These are phyloP conservation scores for Myriosclerotinia duriaeana DNA, from an alignment of 2,329 filamentous ascomycete species.

Conservation along the genomic window DNA sequence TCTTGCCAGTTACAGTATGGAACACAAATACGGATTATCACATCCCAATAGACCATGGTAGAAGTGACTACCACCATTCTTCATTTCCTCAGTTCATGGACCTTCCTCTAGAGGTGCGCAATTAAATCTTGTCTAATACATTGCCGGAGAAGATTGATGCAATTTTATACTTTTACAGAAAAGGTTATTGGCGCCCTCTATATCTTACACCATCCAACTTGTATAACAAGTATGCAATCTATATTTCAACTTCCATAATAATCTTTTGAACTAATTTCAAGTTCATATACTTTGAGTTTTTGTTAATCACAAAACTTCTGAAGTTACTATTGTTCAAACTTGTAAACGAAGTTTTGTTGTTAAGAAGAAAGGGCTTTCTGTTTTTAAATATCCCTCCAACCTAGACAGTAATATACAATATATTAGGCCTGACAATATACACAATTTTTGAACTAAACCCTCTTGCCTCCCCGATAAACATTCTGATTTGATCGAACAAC, in stretches of 20 bases:
- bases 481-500: not conserved
- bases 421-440: not conserved
- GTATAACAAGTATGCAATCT: not conserved
- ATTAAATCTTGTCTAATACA: no score
- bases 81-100: not conserved
- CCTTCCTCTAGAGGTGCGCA: not conserved
- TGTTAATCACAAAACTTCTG: not conserved
- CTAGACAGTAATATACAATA: not conserved
- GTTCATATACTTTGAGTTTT: not conserved
- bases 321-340: not conserved
- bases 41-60: not conserved
- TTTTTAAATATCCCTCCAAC: not conserved
- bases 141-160: not conserved
- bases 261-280: not conserved
- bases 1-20: not conserved
- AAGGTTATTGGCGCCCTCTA: not conserved
- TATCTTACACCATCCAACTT: not conserved
- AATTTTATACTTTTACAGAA: not conserved
- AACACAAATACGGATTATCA: not conserved
- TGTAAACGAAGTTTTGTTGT: not conserved
- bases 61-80: not conserved
- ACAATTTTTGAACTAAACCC: rapidly evolving
- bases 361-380: no score
- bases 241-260: not conserved
- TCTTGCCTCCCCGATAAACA: not conserved